phyloP scores from a whole-genome alignment of 140 eudicot genomes.

The Stevia rebaudiana region DNA sequence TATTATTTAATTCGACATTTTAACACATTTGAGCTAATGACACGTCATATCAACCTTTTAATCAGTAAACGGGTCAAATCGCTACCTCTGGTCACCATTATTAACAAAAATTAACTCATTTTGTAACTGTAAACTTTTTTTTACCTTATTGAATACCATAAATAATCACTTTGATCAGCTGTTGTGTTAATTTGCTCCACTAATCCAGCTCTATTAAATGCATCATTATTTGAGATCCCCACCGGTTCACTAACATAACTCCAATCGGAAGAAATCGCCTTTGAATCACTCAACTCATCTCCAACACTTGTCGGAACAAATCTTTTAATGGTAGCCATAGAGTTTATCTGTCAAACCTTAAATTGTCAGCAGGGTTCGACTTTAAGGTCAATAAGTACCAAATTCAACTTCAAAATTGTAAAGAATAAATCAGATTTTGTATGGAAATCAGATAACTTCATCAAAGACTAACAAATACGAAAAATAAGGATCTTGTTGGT shows the following conservation, averaged over 20 bases:
- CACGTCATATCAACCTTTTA: neutral
- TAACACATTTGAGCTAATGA: too few relatives aligned
- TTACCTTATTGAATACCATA: slow-evolving; percentile 95
- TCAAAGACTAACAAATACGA: slow-evolving; percentile 2
- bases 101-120: neutral
- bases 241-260: slow-evolving; percentile 78
- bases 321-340: slow-evolving; percentile 49
- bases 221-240: slow-evolving; percentile 62
- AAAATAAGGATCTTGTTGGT: neutral
- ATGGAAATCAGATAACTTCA: neutral
- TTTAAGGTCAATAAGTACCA: slow-evolving; percentile 5
- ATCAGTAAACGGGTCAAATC: neutral
- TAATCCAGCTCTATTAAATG: slow-evolving; percentile 54
- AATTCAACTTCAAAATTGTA: slow-evolving; percentile 9
- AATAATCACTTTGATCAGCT: slow-evolving; percentile 83
- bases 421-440: neutral
- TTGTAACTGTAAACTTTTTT: neutral
- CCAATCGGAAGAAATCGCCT: slow-evolving; percentile 54
- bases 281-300: slow-evolving; percentile 36
- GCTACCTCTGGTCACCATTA: neutral
- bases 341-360: slow-evolving; percentile 59
- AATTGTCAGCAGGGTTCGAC: neutral
- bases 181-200: slow-evolving; percentile 92
- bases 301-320: slow-evolving; percentile 38
- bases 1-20: too few relatives aligned